Evolutionary conservation across 495 filamentous ascomycete genomes (phyloP).

Genomic region (Talaromyces trachyspermus): DNA sequence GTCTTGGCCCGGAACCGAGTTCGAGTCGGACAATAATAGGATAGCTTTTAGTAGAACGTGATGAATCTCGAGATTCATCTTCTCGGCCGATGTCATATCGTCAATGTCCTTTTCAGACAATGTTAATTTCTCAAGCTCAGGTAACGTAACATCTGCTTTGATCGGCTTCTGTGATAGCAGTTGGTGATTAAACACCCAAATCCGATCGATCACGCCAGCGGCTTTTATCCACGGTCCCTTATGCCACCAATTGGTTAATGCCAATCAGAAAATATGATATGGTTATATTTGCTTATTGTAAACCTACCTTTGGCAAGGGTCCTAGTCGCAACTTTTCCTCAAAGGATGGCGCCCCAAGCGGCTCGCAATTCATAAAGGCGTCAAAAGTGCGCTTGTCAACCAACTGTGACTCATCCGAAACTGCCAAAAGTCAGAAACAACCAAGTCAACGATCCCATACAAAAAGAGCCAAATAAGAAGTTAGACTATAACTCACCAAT

Average conservation of each 20-base stretch:
- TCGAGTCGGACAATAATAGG: conserved; percentile 31
- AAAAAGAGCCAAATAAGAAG: background rate
- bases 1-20: conserved; percentile 23
- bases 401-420: conserved; percentile 20
- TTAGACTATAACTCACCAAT: conserved; percentile 21
- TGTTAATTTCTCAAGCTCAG: conserved; percentile 20
- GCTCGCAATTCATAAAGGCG: conserved; percentile 42
- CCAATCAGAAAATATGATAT: too few species aligned
- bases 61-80: conserved; percentile 25
- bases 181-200: conserved; percentile 27
- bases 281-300: too few species aligned
- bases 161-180: conserved; percentile 29
- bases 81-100: conserved; percentile 31
- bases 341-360: conserved; percentile 26
- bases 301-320: conserved; percentile 33
- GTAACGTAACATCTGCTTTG: conserved; percentile 19
- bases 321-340: conserved; percentile 36
- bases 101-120: conserved; percentile 15
- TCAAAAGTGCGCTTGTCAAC: conserved; percentile 29
- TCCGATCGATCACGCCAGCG: conserved; percentile 26
- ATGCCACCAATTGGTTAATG: conserved; percentile 3
- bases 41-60: conserved; percentile 25
- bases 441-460: too few species aligned
- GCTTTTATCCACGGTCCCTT: conserved; percentile 37
- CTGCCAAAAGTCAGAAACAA: conserved; percentile 13